Evolutionary conservation across 352 stramenopile genomes (phyloP).

Genomic region (Blastocystis hominis): DNA sequence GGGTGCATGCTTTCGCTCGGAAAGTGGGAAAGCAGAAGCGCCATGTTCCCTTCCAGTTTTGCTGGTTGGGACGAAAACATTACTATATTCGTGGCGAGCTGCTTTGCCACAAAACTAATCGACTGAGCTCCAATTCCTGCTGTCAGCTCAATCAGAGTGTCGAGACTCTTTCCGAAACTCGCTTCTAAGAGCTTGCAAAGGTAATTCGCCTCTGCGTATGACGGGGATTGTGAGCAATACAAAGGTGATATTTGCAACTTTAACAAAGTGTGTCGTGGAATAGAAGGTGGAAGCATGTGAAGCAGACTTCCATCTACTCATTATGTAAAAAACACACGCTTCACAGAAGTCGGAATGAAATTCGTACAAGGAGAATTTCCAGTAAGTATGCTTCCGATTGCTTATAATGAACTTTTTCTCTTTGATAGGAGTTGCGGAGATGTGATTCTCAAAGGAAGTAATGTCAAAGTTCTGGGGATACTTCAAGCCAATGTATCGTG

Average conservation of each 20-base stretch:
- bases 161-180: background rate
- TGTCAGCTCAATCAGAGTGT: constrained; percentile 1
- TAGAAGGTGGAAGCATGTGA: constrained; percentile 18
- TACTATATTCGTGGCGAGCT: background rate
- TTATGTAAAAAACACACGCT: background rate
- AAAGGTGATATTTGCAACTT: background rate
- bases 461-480: constrained; percentile 42
- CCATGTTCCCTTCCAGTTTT: background rate
- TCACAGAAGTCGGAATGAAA: constrained; percentile 1
- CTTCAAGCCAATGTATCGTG: constrained; percentile 36
- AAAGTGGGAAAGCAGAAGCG: background rate
- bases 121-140: constrained; percentile 10
- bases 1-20: background rate
- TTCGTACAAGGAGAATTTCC: constrained; percentile 43
- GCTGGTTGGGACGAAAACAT: background rate
- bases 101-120: constrained; percentile 15
- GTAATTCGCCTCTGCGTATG: background rate
- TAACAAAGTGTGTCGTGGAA: background rate
- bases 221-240: background rate
- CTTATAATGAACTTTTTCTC: constrained; percentile 29
- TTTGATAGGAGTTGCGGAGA: background rate
- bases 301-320: constrained; percentile 43
- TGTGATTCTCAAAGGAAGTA: background rate
- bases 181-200: background rate
- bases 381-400: constrained; percentile 31